These are phyloP conservation scores for Backusella macrospora DNA, from an alignment of 192 early-diverging fungal genomes.

Conservation along the genomic window DNA sequence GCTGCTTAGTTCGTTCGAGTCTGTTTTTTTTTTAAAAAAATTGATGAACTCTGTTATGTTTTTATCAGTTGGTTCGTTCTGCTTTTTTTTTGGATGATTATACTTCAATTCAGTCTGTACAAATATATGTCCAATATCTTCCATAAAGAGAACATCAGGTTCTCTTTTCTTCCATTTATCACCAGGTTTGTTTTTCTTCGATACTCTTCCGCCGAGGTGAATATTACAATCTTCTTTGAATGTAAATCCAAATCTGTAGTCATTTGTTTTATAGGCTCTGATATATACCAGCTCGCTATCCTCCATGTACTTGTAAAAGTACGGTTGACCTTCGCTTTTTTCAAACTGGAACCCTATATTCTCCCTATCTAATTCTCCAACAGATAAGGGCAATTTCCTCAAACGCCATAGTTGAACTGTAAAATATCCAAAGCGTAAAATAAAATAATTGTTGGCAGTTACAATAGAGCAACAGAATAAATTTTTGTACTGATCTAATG, in stretches of 20 bases:
- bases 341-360: neutral
- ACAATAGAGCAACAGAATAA: neutral
- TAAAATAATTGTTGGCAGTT: neutral
- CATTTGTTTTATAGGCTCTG: neutral
- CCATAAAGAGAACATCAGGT: neutral
- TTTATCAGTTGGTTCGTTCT: neutral
- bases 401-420: conserved; percentile 12
- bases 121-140: neutral
- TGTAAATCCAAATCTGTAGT: neutral
- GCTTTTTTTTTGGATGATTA: neutral
- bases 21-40: too few species aligned
- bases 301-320: neutral
- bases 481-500: neutral
- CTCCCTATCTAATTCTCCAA: neutral
- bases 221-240: conserved; percentile 1
- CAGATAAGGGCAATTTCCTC: neutral
- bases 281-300: neutral
- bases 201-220: neutral
- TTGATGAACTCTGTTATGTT: neutral
- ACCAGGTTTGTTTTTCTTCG: neutral
- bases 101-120: neutral
- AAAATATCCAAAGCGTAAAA: conserved; percentile 6
- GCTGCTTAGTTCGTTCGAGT: neutral
- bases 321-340: neutral
- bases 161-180: too few species aligned